phyloP scores from a whole-genome alignment of 352 stramenopile genomes.

The Phytophthora pistaciae region DNA sequence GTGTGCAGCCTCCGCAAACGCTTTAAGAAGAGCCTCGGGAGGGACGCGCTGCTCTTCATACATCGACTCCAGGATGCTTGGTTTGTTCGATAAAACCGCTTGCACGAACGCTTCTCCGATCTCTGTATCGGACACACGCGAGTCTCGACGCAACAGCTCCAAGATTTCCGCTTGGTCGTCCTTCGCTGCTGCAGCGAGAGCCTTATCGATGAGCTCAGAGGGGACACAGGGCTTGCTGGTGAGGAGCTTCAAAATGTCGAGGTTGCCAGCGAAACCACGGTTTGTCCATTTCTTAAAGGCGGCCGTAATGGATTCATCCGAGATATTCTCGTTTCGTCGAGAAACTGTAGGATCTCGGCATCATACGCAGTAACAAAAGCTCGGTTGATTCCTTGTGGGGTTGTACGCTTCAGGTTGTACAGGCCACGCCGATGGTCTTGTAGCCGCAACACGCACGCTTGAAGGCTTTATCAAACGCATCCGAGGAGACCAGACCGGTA shows the following conservation, averaged over 20 bases:
- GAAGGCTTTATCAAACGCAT: background rate
- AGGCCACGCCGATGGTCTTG: background rate
- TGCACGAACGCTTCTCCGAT: conserved; percentile 6
- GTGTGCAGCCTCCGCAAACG: no score
- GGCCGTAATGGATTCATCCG: background rate
- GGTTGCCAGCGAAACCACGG: background rate
- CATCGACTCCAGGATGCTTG: background rate
- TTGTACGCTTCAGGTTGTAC: conserved; percentile 1
- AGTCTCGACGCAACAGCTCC: background rate
- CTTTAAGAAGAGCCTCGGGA: no score
- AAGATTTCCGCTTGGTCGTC: background rate
- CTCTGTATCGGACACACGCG: background rate
- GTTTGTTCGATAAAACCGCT: background rate
- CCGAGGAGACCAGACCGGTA: background rate
- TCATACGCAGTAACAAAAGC: background rate
- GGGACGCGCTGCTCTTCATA: conserved; percentile 3
- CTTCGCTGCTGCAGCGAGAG: background rate
- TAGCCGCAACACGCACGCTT: background rate
- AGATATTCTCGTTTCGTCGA: conserved; percentile 3
- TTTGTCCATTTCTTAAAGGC: background rate
- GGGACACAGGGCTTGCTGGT: background rate
- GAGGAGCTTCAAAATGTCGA: background rate
- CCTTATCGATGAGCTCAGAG: background rate
- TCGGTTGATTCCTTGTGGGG: conserved; percentile 1
- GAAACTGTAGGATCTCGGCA: background rate